These are phyloP conservation scores for Starmerella floricola DNA, from an alignment of 805 yeast species.

Conservation along the genomic window DNA sequence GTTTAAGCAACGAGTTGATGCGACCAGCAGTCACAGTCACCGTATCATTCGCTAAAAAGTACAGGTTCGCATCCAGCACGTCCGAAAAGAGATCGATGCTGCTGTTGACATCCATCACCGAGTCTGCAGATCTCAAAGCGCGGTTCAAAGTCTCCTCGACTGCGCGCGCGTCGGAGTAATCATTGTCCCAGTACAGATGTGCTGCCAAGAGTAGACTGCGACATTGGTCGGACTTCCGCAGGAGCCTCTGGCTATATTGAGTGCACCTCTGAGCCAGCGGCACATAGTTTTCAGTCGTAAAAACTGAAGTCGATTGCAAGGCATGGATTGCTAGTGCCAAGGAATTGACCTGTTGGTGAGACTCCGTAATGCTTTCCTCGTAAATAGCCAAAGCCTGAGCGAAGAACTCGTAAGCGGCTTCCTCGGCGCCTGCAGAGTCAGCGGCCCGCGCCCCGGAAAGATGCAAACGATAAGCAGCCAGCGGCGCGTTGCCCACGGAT, in stretches of 20 bases:
- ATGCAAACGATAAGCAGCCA: conserved; percentile 35
- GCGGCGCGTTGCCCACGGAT: conserved; percentile 22
- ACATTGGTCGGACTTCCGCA: conserved; percentile 91
- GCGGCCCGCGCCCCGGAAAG: conserved; percentile 62
- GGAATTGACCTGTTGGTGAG: conserved; percentile 43
- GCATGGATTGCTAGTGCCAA: conserved; percentile 40
- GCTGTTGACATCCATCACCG: conserved; percentile 70
- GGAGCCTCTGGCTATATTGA: conserved; percentile 71
- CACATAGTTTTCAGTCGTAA: conserved; percentile 60
- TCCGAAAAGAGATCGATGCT: conserved; percentile 79
- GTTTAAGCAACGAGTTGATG: conserved; percentile 74
- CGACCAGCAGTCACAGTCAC: conserved; percentile 55
- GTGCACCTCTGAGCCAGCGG: conserved; percentile 74
- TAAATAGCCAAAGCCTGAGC: conserved; percentile 78
- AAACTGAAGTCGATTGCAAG: conserved; percentile 41
- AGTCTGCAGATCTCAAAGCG: conserved; percentile 79
- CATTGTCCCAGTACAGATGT: conserved; percentile 54
- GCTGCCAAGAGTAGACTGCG: conserved; percentile 78
- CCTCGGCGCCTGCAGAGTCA: conserved; percentile 60
- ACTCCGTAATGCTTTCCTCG: conserved; percentile 50
- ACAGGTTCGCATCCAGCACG: conserved; percentile 72
- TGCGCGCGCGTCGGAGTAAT: conserved; percentile 33
- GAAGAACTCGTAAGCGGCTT: conserved; percentile 73
- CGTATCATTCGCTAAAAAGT: conserved; percentile 74
- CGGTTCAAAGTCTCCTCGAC: conserved; percentile 86